Evolutionary conservation across 345 rosid species (phyloP).

Genomic region (Pistacia atlantica): DNA sequence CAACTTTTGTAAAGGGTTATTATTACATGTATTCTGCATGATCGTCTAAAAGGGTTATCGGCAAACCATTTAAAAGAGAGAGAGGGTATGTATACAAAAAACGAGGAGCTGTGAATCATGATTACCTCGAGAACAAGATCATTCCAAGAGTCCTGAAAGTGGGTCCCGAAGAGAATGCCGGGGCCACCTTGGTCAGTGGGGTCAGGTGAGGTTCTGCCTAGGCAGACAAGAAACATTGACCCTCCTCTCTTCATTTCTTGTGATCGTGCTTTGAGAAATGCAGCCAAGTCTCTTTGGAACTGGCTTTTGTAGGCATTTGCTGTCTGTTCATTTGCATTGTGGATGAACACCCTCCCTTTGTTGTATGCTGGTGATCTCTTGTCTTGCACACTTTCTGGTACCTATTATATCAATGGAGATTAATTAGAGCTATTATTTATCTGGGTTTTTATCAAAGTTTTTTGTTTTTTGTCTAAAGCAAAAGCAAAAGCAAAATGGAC

Average conservation of each 20-base stretch:
- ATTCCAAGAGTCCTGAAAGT: conserved; percentile 98
- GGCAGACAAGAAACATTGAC: conserved; percentile 90
- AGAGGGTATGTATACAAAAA: too few relatives aligned
- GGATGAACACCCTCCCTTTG: conserved; percentile 80
- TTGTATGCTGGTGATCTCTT: conserved; percentile 72
- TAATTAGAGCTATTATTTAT: too few relatives aligned
- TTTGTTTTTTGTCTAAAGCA: neutral
- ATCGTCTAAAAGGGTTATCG: too few relatives aligned
- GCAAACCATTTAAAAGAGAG: too few relatives aligned
- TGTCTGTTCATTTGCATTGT: conserved; percentile 66
- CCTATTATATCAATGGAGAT: conserved; percentile 32
- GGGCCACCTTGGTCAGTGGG: conserved; percentile 97
- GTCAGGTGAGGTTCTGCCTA: conserved; percentile 83
- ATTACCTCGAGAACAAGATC: conserved; percentile 95
- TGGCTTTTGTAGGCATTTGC: conserved; percentile 69
- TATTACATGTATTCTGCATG: too few relatives aligned
- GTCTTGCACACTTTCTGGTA: conserved; percentile 79
- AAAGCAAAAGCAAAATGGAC: neutral
- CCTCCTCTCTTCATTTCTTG: conserved; percentile 83
- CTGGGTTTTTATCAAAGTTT: neutral
- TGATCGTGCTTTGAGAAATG: conserved; percentile 68
- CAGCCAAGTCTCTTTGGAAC: conserved; percentile 75
- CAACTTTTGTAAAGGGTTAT: too few relatives aligned
- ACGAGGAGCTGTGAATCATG: neutral
- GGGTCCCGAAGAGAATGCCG: conserved; percentile 93